Conservation (phyloP, 768 basidiomycete species). For the Boletus sp. region DNA sequence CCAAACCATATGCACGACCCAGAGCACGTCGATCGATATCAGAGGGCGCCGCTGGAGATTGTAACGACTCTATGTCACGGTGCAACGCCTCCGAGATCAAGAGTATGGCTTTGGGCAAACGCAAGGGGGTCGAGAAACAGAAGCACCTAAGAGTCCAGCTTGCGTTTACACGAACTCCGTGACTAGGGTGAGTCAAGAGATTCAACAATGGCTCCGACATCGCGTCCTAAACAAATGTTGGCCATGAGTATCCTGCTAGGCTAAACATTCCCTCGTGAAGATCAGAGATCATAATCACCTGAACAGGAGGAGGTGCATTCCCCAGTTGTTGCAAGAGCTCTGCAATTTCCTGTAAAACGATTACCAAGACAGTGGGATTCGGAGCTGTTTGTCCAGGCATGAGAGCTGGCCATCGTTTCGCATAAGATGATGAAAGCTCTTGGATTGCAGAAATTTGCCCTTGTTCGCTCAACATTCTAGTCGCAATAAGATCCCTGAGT, state of each 20-base stretch:
- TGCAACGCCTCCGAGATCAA: constrained; percentile 78
- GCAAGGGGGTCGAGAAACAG: constrained; percentile 84
- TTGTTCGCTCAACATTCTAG: constrained; percentile 87
- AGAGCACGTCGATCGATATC: constrained; percentile 71
- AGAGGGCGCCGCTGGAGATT: constrained; percentile 65
- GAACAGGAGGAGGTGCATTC: constrained; percentile 86
- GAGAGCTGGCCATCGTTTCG: constrained; percentile 91
- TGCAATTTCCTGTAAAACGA: constrained; percentile 80
- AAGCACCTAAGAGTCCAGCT: constrained; percentile 89
- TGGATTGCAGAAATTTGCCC: constrained; percentile 90
- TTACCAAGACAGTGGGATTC: constrained; percentile 58
- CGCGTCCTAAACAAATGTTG: constrained; percentile 54
- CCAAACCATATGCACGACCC: constrained; percentile 88
- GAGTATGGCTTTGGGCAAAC: constrained; percentile 75
- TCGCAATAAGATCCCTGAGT: constrained; percentile 81
- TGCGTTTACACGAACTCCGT: constrained; percentile 81
- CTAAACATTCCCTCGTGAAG: background rate
- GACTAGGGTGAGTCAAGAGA: constrained; percentile 81
- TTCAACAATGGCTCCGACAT: constrained; percentile 82
- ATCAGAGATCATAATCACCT: constrained; percentile 41
- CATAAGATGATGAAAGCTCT: constrained; percentile 75
- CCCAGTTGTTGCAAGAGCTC: constrained; percentile 86
- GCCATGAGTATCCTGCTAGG: background rate
- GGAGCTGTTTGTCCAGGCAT: constrained; percentile 83
- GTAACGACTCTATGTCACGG: constrained; percentile 72